Evolutionary conservation across 306 rosid species (phyloP), one percentile per base, ranked within the genome.

Genomic region (Herpetospermum pedunculosum): DNA sequence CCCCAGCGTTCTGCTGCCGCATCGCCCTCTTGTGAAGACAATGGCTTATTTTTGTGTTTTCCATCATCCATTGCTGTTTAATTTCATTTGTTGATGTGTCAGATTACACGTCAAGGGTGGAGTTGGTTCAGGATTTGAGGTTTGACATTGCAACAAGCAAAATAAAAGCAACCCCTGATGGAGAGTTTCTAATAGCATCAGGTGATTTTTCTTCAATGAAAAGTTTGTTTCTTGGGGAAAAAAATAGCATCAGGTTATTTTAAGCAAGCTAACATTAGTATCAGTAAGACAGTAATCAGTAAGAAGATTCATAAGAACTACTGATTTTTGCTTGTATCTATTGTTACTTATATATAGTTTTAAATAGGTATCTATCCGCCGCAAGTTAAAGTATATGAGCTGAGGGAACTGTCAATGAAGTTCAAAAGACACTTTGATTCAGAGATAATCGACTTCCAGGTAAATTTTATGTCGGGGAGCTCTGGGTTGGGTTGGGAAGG

Each of bases 371-470:
- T 92, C 48, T 93, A 93, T 82, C 98, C 98, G 7, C 97, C 98
- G 5, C 98, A 93, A 82, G 87, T 91, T 43, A 93, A 93, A 78
- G 96, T 88, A 44, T 93, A 93, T 4, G 97, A 89, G 86, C 85
- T 91, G 25, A 81, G 91, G 79, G 87, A 93, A 73, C 85, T 93
- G 19, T 81, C 97, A 1, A 73, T 93, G 85, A 93, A 93, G 94
- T 93, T 91, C 58, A 96, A 91, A 77, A 83, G 97, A 77, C 98
- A 93, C 84, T 85, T 93, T 77, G 96, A 93, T 71, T 89, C 97
- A 19, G 96, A 93, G 84, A 93, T 93, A 19, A 72, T 93, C 58
- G 97, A 93, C 81, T 93, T 91, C 86, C 85, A 93, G 98, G 98
- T 90, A 81, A 49, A 69, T 49, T 70, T 52, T 72, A 48, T 26